Evolutionary conservation across 2,329 filamentous ascomycete genomes (phyloP).

Genomic region (Fusarium robinianum): DNA sequence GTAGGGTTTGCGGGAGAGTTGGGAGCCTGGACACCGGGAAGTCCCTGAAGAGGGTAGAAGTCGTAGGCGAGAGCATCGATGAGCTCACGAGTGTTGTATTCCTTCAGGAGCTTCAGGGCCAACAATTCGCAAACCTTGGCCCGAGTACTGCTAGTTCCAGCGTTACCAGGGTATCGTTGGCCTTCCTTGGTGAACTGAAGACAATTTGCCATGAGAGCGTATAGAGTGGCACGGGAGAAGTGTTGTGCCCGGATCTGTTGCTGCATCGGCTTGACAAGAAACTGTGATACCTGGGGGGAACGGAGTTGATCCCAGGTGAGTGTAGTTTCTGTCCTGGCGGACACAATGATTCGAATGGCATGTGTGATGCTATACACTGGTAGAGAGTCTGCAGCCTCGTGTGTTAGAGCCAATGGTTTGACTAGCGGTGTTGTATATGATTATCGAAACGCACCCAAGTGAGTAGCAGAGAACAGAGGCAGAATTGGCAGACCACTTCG

Average conservation of each 20-base stretch:
- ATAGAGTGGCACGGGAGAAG: constrained; percentile 84
- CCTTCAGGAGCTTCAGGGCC: constrained; percentile 85
- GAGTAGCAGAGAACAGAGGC: constrained; percentile 78
- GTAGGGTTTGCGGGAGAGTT: constrained; percentile 40
- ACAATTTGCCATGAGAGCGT: constrained; percentile 90
- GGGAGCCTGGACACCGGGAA: constrained; percentile 55
- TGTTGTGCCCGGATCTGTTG: constrained; percentile 82
- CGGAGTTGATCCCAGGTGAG: constrained; percentile 93
- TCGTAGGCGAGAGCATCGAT: constrained; percentile 96
- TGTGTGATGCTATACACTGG: constrained; percentile 92
- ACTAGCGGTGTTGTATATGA: constrained; percentile 1
- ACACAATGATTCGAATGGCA: constrained; percentile 82
- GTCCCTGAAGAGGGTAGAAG: constrained; percentile 87
- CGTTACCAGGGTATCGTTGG: constrained; percentile 79
- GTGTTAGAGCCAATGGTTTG: constrained; percentile 10
- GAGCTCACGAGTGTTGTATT: constrained; percentile 85
- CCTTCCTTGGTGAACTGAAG: constrained; percentile 91
- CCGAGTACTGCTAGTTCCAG: constrained; percentile 80
- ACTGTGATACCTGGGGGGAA: constrained; percentile 95
- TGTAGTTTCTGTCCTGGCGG: constrained; percentile 86
- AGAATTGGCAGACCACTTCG: constrained; percentile 52
- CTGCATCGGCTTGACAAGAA: constrained; percentile 93
- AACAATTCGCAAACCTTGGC: constrained; percentile 89
- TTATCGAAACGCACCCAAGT: constrained; percentile 63
- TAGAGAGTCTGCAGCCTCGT: constrained; percentile 67